These are phyloP conservation scores for Melaleuca quinquenervia DNA, from an alignment of 345 rosid species.

Conservation along the genomic window DNA sequence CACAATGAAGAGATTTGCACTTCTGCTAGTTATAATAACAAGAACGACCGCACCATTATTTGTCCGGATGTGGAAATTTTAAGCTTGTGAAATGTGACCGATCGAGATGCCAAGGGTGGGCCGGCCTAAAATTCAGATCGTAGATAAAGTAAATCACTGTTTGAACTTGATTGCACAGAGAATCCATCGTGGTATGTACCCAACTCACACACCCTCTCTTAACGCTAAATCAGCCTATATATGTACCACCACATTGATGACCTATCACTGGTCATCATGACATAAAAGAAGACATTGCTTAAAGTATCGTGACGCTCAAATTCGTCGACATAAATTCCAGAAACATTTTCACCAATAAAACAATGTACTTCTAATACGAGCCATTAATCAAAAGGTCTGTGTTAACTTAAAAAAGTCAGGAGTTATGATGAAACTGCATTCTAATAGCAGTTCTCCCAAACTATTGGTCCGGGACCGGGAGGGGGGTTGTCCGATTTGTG, in stretches of 20 bases:
- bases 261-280: no score
- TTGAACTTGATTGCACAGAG: not conserved
- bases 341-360: not conserved
- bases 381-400: not conserved
- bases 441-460: not conserved
- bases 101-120: rapidly evolving
- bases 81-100: not conserved
- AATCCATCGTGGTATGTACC: not conserved
- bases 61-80: not conserved
- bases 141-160: not conserved
- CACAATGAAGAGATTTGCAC: not conserved
- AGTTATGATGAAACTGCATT: not conserved
- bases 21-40: not conserved
- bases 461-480: not conserved
- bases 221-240: not conserved
- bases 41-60: not conserved
- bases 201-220: not conserved
- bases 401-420: not conserved
- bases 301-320: not conserved
- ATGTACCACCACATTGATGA: not conserved
- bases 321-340: not conserved
- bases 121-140: not conserved
- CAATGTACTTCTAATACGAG: not conserved
- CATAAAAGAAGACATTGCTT: not conserved
- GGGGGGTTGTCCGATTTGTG: not conserved